Base-by-base conservation (phyloP, 495 filamentous ascomycete genomes). In the Xylaria sp. region DNA sequence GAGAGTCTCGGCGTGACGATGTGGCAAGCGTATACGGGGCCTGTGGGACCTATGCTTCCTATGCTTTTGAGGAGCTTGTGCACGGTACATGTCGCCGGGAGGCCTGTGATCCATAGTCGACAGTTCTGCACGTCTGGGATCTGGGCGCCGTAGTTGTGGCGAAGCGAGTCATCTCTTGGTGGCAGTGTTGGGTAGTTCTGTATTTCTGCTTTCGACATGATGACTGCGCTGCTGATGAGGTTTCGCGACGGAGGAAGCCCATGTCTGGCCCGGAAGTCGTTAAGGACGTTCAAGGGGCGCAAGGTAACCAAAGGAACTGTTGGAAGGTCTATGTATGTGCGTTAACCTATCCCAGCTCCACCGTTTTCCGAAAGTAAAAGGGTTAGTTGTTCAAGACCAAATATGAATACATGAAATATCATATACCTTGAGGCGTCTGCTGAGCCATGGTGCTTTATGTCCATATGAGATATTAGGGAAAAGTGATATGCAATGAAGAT, bases 41-140 rank as follows among this genome's bases (percentile, higher is more conserved):
- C 82, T 0, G 75, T 53, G 4, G 78, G 78, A 0, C 81, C 82
- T 0, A 75, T 53, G 50, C 72, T 53, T 9, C 81, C 72, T 37
- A 84, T 76, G 0, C 57, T 21, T 1, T 31, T 53, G 0, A 84
- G 76, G 0, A 83, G 72, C 0, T 76, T 33, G 0, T 24, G 2
- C 0, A 64, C 33, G 0, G 77, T 77, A 19, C 79, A 69, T 1
- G 33, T 33, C 4, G 74, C 46, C 0, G 81, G 79, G 0, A 84
- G 72, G 0, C 73, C 72, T 0, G 76, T 76, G 24, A 84, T 74
- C 74, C 78, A 84, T 4, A 84, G 73, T 1, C 74, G 73, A 31
- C 80, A 82, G 57, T 81, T 83, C 2, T 57, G 17, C 2, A 75
- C 69, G 24, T 74, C 58, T 0, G 77, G 70, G 40, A 84, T 80